Evolutionary conservation across 2,329 filamentous ascomycete genomes (phyloP).

Genomic region (Bipolaris zeicola): DNA sequence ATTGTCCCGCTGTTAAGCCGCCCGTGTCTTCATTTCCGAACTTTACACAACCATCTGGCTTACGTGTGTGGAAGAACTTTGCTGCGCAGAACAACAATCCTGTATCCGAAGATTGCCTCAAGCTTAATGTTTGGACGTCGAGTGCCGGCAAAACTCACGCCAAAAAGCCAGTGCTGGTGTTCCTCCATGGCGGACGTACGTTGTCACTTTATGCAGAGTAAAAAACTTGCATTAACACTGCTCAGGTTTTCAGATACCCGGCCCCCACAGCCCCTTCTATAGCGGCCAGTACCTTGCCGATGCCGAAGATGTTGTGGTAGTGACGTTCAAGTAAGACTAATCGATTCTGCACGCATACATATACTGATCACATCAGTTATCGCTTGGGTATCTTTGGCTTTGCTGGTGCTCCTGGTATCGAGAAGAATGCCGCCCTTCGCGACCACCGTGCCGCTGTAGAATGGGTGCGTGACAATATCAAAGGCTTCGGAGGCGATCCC

Average conservation of each 20-base stretch:
- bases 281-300: conserved; percentile 37
- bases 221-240: conserved; percentile 1
- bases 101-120: conserved; percentile 36
- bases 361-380: conserved; percentile 29
- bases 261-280: conserved; percentile 34
- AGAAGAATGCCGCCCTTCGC: conserved; percentile 46
- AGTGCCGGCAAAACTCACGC: conserved; percentile 15
- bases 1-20: conserved; percentile 33
- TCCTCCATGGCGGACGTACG: conserved; percentile 38
- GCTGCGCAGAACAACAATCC: conserved; percentile 32
- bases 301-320: conserved; percentile 38
- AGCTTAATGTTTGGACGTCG: conserved; percentile 40
- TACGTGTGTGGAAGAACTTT: conserved; percentile 36
- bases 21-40: conserved; percentile 33
- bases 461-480: conserved; percentile 51
- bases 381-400: conserved; percentile 50
- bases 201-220: background rate
- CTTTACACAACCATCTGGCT: conserved; percentile 32
- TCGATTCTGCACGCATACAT: background rate
- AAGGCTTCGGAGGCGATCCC: conserved; percentile 49
- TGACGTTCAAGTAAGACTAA: conserved; percentile 32
- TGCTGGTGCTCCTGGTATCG: conserved; percentile 42
- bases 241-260: conserved; percentile 32
- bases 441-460: conserved; percentile 41
- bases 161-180: conserved; percentile 38